These are phyloP conservation scores for Collybiopsis luxurians DNA, from an alignment of 768 basidiomycete species.

Conservation along the genomic window DNA sequence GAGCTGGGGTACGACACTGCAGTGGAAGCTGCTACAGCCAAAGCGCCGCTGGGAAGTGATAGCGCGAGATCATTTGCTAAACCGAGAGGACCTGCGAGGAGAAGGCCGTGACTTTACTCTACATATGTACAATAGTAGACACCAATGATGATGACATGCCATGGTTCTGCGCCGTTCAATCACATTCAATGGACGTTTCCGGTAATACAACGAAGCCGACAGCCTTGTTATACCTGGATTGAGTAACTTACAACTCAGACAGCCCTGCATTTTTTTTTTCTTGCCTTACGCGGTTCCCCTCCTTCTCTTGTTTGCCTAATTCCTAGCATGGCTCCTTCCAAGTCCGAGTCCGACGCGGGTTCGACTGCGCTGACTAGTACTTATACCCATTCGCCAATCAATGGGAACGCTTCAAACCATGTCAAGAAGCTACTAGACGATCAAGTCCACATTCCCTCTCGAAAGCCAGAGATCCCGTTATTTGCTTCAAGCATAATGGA, in stretches of 20 bases:
- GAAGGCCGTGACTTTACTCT: conserved; percentile 28
- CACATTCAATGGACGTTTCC: no score
- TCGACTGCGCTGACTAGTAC: neutral
- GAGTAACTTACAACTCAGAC: no score
- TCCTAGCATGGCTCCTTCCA: neutral
- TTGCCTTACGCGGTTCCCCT: no score
- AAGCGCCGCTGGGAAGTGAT: conserved; percentile 11
- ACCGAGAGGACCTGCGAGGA: conserved; percentile 68
- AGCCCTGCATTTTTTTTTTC: no score
- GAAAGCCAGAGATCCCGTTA: neutral
- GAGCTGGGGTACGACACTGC: conserved; percentile 44
- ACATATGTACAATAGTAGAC: neutral
- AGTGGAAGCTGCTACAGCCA: conserved; percentile 7
- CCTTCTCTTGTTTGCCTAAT: no score
- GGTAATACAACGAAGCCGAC: no score
- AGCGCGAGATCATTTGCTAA: conserved; percentile 59
- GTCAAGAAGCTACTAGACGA: neutral
- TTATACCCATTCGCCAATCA: neutral
- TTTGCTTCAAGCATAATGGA: conserved; percentile 1
- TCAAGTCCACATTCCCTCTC: neutral
- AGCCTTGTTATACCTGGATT: no score
- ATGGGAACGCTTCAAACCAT: neutral
- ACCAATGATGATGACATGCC: neutral
- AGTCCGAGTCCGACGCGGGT: neutral
- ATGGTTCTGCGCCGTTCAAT: no score